phyloP scores from a whole-genome alignment of 371 early-diverging fungal genomes.

The Haplosporangium sp. region DNA sequence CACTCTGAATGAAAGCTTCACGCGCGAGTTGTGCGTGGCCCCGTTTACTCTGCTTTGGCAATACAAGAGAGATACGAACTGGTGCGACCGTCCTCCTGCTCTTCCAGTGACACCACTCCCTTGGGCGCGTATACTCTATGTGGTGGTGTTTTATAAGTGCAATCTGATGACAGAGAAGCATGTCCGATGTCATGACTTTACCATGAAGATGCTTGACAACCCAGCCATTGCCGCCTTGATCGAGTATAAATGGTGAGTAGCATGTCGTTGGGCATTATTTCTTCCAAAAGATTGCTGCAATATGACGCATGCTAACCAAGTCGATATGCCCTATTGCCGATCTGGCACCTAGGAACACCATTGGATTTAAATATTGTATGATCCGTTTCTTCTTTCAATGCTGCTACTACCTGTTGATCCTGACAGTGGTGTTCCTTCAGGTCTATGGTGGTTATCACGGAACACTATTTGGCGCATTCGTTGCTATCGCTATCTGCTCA shows the following conservation, averaged over 20 bases:
- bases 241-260: slow-evolving; percentile 13
- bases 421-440: slow-evolving; percentile 3
- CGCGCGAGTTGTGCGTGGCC: not conserved
- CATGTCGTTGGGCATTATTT: not conserved
- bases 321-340: no score
- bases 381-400: slow-evolving; percentile 5
- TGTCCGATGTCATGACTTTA: slow-evolving; percentile 3
- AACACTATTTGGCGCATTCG: not conserved
- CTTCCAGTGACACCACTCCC: not conserved
- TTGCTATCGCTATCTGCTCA: slow-evolving; percentile 2
- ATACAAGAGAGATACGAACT: not conserved
- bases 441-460: slow-evolving; percentile 2
- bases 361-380: slow-evolving; percentile 6
- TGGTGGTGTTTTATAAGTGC: not conserved
- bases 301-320: no score
- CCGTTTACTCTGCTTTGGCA: slow-evolving; percentile 8
- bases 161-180: no score
- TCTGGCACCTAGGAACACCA: slow-evolving; percentile 4
- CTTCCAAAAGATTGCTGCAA: not conserved
- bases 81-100: not conserved
- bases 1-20: not conserved
- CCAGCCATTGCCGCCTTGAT: slow-evolving; percentile 11
- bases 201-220: slow-evolving; percentile 8
- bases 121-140: not conserved
- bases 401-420: not conserved